Conservation (phyloP, 371 early-diverging fungal species). For the Coemansia linderi region DNA sequence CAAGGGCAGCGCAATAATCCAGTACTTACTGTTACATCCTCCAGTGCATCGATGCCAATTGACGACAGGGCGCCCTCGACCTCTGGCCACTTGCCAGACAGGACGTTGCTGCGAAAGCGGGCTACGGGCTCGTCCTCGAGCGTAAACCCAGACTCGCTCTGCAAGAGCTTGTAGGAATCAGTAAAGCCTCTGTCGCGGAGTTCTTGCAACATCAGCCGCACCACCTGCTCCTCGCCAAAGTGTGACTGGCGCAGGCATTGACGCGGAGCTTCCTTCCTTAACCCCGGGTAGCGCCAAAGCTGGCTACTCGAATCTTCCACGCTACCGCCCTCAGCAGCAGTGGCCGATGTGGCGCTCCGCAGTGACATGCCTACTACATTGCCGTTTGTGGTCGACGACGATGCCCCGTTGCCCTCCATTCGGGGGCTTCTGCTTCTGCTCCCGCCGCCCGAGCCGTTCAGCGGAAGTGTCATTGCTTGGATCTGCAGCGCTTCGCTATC, state of each 20-base stretch:
- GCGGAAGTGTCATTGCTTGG: slow-evolving; percentile 32
- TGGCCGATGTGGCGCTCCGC: slow-evolving; percentile 4
- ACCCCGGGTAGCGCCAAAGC: slow-evolving; percentile 39
- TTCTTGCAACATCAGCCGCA: slow-evolving; percentile 83
- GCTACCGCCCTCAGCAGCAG: background rate
- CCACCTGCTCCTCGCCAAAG: slow-evolving; percentile 70
- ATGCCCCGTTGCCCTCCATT: background rate
- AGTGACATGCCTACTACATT: slow-evolving; percentile 8
- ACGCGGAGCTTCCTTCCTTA: slow-evolving; percentile 31
- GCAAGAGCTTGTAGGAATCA: slow-evolving; percentile 62
- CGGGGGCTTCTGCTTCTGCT: slow-evolving; percentile 11
- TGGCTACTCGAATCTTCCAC: background rate
- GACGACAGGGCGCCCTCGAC: slow-evolving; percentile 58
- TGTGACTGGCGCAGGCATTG: slow-evolving; percentile 49
- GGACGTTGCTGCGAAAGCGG: slow-evolving; percentile 65
- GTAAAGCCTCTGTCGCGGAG: slow-evolving; percentile 80
- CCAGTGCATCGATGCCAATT: slow-evolving; percentile 21
- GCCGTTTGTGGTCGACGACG: background rate
- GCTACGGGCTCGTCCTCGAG: slow-evolving; percentile 66
- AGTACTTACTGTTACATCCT: slow-evolving; percentile 19
- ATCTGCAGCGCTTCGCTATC: slow-evolving; percentile 3
- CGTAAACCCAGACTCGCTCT: slow-evolving; percentile 71
- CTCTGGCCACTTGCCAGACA: slow-evolving; percentile 73
- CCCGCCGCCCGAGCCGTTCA: slow-evolving; percentile 4
- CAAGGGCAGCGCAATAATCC: background rate